Percentiles rank a stretch among this genome's conserved stretches.
phyloP scores from a whole-genome alignment of 192 early-diverging fungal species.

The Ambispora gerdemannii region DNA sequence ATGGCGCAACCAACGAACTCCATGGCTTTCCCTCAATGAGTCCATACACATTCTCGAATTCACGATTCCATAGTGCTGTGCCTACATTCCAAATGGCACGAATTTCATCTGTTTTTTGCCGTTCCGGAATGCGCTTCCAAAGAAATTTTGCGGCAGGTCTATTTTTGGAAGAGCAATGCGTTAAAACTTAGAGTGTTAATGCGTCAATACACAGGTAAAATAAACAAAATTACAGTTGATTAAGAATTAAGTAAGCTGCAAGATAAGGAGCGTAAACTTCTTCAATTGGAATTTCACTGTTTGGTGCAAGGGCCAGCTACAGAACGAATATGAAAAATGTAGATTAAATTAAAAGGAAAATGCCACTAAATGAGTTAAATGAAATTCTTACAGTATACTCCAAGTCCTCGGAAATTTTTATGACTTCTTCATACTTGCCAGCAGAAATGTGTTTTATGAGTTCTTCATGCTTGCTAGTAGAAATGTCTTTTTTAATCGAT shows the following conservation, averaged over 20 bases:
- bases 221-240: conserved; percentile 29
- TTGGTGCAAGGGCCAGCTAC: conserved; percentile 19
- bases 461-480: too few relatives aligned
- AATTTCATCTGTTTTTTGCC: conserved; percentile 22
- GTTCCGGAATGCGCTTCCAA: conserved; percentile 29
- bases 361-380: too few relatives aligned
- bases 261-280: conserved; percentile 28
- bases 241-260: conserved; percentile 20
- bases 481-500: too few relatives aligned
- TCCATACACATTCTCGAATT: conserved; percentile 18
- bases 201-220: background rate
- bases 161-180: background rate
- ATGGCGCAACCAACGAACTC: conserved; percentile 19
- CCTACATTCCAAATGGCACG: conserved; percentile 28
- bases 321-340: too few relatives aligned
- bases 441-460: too few relatives aligned
- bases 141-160: conserved; percentile 31
- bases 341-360: too few relatives aligned
- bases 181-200: background rate
- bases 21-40: conserved; percentile 18
- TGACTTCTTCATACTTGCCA: too few relatives aligned
- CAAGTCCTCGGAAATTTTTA: too few relatives aligned
- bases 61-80: conserved; percentile 25
- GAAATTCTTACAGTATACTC: too few relatives aligned
- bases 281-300: conserved; percentile 14